Evolutionary conservation across 257 asterid species (phyloP).

Genomic region (Nicotiana attenuata): DNA sequence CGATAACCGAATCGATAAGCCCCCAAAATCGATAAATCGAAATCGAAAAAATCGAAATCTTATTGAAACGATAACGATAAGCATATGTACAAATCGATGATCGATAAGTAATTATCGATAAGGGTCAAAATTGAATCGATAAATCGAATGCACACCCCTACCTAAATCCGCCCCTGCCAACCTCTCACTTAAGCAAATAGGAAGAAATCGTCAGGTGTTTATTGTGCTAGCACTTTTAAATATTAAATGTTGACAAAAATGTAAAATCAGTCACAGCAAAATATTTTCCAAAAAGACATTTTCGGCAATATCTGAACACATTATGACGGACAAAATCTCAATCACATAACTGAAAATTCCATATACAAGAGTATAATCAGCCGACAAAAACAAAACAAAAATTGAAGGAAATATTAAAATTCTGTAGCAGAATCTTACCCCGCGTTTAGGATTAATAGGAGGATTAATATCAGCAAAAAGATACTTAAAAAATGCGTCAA

Average conservation of each 20-base stretch:
- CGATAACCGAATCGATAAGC: too few relatives aligned
- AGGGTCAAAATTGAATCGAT: too few relatives aligned
- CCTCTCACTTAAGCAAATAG: too few relatives aligned
- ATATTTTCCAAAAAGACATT: neutral
- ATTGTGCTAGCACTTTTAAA: neutral
- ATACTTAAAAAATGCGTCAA: slow-evolving; percentile 47
- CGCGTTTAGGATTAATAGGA: slow-evolving; percentile 40
- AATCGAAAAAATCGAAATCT: too few relatives aligned
- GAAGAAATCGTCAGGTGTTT: neutral
- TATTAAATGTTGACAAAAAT: too few relatives aligned
- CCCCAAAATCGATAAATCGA: too few relatives aligned
- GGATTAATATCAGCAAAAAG: slow-evolving; percentile 54
- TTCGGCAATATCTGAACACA: neutral
- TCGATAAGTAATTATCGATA: too few relatives aligned
- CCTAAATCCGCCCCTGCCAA: too few relatives aligned
- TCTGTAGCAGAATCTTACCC: slow-evolving; percentile 34
- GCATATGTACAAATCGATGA: too few relatives aligned
- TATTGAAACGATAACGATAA: too few relatives aligned
- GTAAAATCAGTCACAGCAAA: neutral
- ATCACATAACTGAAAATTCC: neutral
- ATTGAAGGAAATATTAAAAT: neutral
- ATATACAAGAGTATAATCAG: neutral
- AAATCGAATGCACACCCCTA: too few relatives aligned
- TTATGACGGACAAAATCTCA: neutral
- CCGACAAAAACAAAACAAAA: neutral